Percentiles rank a stretch among this genome's conserved stretches.
phyloP scores from a whole-genome alignment of 768 basidiomycete species.

The Termitomyces sp. region DNA sequence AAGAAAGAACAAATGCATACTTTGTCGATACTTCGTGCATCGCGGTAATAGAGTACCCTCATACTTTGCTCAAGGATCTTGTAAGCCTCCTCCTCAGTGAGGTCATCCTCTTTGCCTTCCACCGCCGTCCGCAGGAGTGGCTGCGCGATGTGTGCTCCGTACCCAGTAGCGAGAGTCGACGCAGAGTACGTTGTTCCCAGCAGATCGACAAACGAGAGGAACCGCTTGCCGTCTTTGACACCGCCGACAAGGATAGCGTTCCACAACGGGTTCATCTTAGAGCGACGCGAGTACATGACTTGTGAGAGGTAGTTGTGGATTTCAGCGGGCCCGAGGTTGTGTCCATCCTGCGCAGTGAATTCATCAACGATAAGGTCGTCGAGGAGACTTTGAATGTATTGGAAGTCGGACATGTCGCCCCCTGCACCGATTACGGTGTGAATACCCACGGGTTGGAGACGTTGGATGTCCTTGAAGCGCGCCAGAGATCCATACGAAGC shows the following conservation, averaged over 20 bases:
- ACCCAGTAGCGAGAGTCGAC: slow-evolving; percentile 92
- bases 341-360: slow-evolving; percentile 77
- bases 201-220: slow-evolving; percentile 91
- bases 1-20: slow-evolving; percentile 32
- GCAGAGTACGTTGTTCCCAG: slow-evolving; percentile 95
- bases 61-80: slow-evolving; percentile 81
- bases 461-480: slow-evolving; percentile 90
- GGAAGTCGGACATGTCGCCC: slow-evolving; percentile 98
- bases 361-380: slow-evolving; percentile 79
- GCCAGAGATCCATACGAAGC: slow-evolving; percentile 98
- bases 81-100: slow-evolving; percentile 78
- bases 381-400: slow-evolving; percentile 80
- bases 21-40: slow-evolving; percentile 94
- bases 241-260: slow-evolving; percentile 93
- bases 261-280: slow-evolving; percentile 93
- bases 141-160: slow-evolving; percentile 89
- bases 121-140: slow-evolving; percentile 90
- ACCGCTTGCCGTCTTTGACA: slow-evolving; percentile 78
- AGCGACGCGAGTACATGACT: slow-evolving; percentile 85
- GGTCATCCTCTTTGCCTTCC: slow-evolving; percentile 69
- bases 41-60: slow-evolving; percentile 94
- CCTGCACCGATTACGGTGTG: slow-evolving; percentile 88
- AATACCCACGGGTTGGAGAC: slow-evolving; percentile 80
- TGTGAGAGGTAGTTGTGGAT: slow-evolving; percentile 91
- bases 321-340: slow-evolving; percentile 79